phyloP scores from a whole-genome alignment of 495 filamentous ascomycete species.

The Podospora pseudopauciseta region DNA sequence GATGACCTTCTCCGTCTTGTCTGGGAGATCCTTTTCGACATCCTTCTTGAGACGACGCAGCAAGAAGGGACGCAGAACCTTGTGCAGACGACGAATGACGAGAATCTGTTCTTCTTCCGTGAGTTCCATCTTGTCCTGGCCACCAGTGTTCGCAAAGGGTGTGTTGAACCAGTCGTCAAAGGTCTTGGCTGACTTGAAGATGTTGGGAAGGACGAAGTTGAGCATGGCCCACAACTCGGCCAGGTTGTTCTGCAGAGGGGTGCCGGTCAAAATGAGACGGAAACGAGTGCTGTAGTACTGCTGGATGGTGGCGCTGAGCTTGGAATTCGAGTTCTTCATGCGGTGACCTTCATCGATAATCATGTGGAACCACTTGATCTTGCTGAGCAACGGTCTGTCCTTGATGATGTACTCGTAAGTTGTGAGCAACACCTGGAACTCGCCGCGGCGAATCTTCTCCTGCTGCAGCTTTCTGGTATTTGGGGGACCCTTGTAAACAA shows the following conservation, averaged over 20 bases:
- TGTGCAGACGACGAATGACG: constrained; percentile 96
- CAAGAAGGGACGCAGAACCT: constrained; percentile 95
- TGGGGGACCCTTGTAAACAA: constrained; percentile 97
- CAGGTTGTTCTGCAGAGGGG: constrained; percentile 94
- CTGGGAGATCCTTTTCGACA: constrained; percentile 96
- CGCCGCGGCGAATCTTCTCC: constrained; percentile 86
- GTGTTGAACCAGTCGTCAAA: constrained; percentile 99
- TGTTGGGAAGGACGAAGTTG: constrained; percentile 96
- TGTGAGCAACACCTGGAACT: constrained; percentile 93
- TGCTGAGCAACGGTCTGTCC: constrained; percentile 87
- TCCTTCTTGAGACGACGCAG: constrained; percentile 98
- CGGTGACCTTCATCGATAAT: constrained; percentile 99
- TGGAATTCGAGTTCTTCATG: constrained; percentile 99
- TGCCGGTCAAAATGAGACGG: constrained; percentile 94
- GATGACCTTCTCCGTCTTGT: constrained; percentile 98
- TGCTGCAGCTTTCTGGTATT: constrained; percentile 85
- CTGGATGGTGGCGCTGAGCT: constrained; percentile 89
- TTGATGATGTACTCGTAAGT: constrained; percentile 99
- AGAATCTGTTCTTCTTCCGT: constrained; percentile 99
- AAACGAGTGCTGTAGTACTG: constrained; percentile 93
- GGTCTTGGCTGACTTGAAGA: constrained; percentile 98
- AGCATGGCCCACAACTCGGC: constrained; percentile 95
- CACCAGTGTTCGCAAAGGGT: constrained; percentile 95
- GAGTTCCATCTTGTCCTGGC: constrained; percentile 96
- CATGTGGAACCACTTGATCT: constrained; percentile 99